A percentile compares a stretch with the other conserved stretches of the same genome.
Conservation (phyloP, 2,329 filamentous ascomycete genomes). For the Arthrinium phaeospermum region DNA sequence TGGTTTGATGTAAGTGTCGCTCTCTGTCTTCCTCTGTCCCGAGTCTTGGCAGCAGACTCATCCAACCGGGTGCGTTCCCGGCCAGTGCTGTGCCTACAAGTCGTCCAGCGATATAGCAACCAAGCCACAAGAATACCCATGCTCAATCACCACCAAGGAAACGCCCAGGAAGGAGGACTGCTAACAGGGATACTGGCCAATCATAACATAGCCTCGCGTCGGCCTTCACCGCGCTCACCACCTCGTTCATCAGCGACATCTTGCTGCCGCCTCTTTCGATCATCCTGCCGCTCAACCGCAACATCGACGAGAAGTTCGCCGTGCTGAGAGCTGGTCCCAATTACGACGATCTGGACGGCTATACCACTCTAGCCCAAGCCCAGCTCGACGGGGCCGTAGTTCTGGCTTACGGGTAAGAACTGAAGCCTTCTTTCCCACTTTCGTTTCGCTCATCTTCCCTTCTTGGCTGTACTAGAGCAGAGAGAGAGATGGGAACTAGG, state of each 20-base stretch:
- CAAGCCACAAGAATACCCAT: not conserved
- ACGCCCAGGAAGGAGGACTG: not conserved
- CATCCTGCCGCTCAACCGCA: constrained; percentile 71
- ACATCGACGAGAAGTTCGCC: constrained; percentile 77
- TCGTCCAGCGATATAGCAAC: not conserved
- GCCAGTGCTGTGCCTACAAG: not conserved
- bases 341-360: constrained; percentile 58
- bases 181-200: not conserved
- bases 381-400: constrained; percentile 74
- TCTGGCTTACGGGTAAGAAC: constrained; percentile 69
- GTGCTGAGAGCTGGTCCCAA: constrained; percentile 64
- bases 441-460: too few species aligned
- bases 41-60: not conserved
- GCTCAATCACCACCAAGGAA: not conserved
- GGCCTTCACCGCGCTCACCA: constrained; percentile 74
- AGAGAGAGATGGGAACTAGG: not conserved
- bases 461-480: not conserved
- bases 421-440: not conserved
- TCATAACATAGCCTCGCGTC: constrained; percentile 62
- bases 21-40: too few species aligned
- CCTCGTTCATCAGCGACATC: constrained; percentile 73
- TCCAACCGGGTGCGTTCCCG: not conserved
- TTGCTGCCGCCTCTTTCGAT: constrained; percentile 73
- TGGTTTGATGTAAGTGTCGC: constrained; percentile 68
- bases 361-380: constrained; percentile 74